phyloP scores from a whole-genome alignment of 805 yeast genomes.

The Candida wancherniae region DNA sequence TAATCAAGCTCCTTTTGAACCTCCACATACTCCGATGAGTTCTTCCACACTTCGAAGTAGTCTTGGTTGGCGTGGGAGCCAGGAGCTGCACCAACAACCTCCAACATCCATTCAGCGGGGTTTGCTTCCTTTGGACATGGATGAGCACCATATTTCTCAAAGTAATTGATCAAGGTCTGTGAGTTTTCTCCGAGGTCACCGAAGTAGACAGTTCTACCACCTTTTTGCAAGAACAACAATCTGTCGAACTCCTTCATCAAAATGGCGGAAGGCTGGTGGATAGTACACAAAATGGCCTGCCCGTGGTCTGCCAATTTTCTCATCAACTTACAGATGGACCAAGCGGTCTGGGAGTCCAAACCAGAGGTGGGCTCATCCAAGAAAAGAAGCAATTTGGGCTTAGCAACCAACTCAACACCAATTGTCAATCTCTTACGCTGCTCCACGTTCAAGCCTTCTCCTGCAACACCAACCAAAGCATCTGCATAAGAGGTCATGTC shows the following conservation, averaged over 20 bases:
- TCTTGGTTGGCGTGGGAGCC: constrained; percentile 7
- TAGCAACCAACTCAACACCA: constrained; percentile 52
- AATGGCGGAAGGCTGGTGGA: constrained; percentile 46
- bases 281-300: constrained; percentile 53
- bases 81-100: constrained; percentile 13
- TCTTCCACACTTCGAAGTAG: constrained; percentile 9
- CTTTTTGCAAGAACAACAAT: constrained; percentile 42
- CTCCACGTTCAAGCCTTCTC: constrained; percentile 49
- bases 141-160: constrained; percentile 8
- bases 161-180: constrained; percentile 6
- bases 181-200: constrained; percentile 12
- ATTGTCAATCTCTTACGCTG: constrained; percentile 50
- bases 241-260: constrained; percentile 53
- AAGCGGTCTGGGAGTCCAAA: constrained; percentile 38
- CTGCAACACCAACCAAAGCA: constrained; percentile 43
- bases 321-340: constrained; percentile 51
- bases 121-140: constrained; percentile 7
- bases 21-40: constrained; percentile 35
- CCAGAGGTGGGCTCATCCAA: constrained; percentile 43
- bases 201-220: constrained; percentile 14
- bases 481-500: constrained; percentile 52
- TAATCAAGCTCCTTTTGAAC: constrained; percentile 53
- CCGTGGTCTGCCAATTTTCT: constrained; percentile 47
- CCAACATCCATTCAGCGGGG: constrained; percentile 14
- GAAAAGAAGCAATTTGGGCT: constrained; percentile 47